Evolutionary conservation across 768 basidiomycete species (phyloP).

Genomic region (Suillus spraguei): DNA sequence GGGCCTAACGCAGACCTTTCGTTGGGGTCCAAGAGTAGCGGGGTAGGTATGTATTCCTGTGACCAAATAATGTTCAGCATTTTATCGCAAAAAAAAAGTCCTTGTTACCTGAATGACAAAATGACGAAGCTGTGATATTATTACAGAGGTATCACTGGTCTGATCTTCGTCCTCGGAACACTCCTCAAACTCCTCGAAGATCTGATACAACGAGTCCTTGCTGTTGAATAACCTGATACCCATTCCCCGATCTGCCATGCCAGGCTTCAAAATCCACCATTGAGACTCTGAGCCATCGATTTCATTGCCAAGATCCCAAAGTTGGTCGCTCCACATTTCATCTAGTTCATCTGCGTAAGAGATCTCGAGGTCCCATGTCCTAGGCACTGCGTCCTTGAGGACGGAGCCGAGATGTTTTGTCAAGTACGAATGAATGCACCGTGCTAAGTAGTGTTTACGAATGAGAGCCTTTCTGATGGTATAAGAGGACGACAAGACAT

Average conservation of each 20-base stretch:
- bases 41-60: constrained; percentile 84
- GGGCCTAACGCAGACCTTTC: constrained; percentile 36
- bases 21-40: constrained; percentile 75
- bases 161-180: constrained; percentile 51
- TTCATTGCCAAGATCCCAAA: constrained; percentile 78
- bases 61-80: constrained; percentile 11
- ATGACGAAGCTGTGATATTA: constrained; percentile 87
- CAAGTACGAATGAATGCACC: constrained; percentile 68
- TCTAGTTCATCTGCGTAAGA: constrained; percentile 93
- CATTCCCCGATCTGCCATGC: constrained; percentile 96
- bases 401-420: constrained; percentile 67
- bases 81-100: constrained; percentile 9
- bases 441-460: constrained; percentile 89
- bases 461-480: constrained; percentile 92
- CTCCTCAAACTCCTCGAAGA: constrained; percentile 82
- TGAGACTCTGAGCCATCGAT: constrained; percentile 44
- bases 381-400: constrained; percentile 60
- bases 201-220: constrained; percentile 66
- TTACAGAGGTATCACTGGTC: constrained; percentile 54
- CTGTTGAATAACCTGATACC: constrained; percentile 90
- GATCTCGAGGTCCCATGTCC: constrained; percentile 84
- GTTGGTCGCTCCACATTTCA: constrained; percentile 90
- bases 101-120: constrained; percentile 88
- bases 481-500: constrained; percentile 77
- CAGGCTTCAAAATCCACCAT: constrained; percentile 98